Conservation (phyloP, 176 grass and related monocot genomes). For the Canna indica region DNA sequence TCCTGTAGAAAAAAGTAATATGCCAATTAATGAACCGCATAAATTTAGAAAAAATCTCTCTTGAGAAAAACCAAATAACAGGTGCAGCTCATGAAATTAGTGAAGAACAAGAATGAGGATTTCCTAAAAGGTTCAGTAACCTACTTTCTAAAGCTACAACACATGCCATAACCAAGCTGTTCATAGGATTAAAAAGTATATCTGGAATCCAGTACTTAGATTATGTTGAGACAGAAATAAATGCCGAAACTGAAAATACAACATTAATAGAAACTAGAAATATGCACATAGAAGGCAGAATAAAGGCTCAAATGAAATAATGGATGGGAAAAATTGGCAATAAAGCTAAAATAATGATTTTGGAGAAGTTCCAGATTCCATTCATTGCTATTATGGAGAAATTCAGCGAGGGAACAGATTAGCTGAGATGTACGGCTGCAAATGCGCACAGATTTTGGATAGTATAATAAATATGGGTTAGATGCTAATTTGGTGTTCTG, state of each 20-base stretch:
- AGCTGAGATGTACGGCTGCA: neutral
- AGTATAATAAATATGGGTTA: neutral
- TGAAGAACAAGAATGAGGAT: neutral
- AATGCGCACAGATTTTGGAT: neutral
- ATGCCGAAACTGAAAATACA: neutral
- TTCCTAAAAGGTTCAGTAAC: no score
- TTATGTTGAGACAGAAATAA: neutral
- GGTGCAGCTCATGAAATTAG: neutral
- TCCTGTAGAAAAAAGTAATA: slow-evolving; percentile 4
- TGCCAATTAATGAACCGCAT: neutral
- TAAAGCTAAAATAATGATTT: neutral
- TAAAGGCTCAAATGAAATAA: neutral
- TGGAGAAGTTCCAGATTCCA: neutral
- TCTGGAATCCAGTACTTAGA: neutral
- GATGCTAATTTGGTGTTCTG: neutral
- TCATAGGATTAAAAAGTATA: neutral
- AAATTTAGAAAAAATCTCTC: neutral
- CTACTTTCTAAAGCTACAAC: neutral
- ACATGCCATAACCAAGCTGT: neutral
- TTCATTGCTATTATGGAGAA: neutral
- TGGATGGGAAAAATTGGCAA: neutral
- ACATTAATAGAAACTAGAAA: neutral
- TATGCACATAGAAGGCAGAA: neutral
- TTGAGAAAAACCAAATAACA: neutral
- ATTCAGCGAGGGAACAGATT: neutral